Evolutionary conservation across 306 rosid genomes (phyloP), one percentile per base, ranked within the genome.

Genomic region (Medicago lupulina): DNA sequence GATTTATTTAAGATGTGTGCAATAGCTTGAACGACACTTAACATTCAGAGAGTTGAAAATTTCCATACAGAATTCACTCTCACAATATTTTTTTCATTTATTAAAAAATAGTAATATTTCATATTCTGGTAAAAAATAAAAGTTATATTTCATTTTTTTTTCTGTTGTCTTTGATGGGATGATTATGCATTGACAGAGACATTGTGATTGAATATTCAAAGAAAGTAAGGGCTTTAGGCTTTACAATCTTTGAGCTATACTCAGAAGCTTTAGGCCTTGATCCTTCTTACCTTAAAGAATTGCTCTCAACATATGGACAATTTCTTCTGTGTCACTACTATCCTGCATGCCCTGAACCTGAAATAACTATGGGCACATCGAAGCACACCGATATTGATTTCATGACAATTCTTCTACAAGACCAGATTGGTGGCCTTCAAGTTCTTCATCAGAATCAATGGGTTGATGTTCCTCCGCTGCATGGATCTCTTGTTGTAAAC

Each of bases 371-470:
- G 39, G 87, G 87, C 0, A n/a, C 31, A 7, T 2, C 61, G 4
- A 71, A 66, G 59, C 92, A 86, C 65, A 14, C 83, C 8, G 89
- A 81, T 62, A 12, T 5, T 38, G 23, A 23, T 67, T 83, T 83
- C 77, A 13, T 88, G 39, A 83, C 89, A 3, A 44, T 83, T 38
- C 86, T 85, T 31, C 73, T 85, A 3, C 86, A 85, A 79, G 85
- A 88, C 25, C 84, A 74, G 43, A 73, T 77, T 1, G 92, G 89
- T 15, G 92, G 88, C 0, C 87, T 88, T 63, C 85, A 88, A 84
- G 75, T 84, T 51, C 23, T 51, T 51, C 58, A 51, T 51, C 58
- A 16, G 11, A 51, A 51, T 51, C 58, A 16, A 16, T 51, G 58
- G 58, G 23, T 51, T 51, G 58, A 83, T 67, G 67, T 80, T 36